Percentiles rank a stretch among this genome's conserved stretches.
Conservation (phyloP, 2,329 filamentous ascomycete species). For the Alternaria hordeiaustralica region DNA sequence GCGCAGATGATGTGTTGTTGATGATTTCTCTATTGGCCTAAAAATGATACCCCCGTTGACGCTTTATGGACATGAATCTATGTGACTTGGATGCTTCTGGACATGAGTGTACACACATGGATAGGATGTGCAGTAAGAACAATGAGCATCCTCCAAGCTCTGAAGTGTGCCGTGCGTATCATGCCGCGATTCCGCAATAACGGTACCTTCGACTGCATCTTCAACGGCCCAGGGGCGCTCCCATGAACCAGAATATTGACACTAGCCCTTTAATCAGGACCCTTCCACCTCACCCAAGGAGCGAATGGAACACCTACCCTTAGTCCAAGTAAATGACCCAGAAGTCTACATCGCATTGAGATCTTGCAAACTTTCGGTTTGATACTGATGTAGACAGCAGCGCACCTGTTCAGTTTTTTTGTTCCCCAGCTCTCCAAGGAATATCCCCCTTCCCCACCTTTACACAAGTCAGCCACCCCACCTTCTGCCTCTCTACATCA, state of each 20-base stretch:
- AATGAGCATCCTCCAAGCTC: not conserved
- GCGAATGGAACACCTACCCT: not conserved
- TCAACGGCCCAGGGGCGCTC: too few relatives aligned
- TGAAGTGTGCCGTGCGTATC: not conserved
- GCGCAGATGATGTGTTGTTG: constrained; percentile 32
- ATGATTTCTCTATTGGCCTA: constrained; percentile 19
- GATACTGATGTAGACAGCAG: not conserved
- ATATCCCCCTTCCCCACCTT: constrained; percentile 35
- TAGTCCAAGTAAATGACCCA: not conserved
- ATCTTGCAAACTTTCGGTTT: not conserved
- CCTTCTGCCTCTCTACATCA: constrained; percentile 31
- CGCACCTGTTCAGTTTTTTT: not conserved
- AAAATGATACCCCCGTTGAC: constrained; percentile 40
- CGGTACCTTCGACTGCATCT: too few relatives aligned
- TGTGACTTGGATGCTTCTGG: not conserved
- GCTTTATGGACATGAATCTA: not conserved
- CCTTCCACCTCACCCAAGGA: not conserved
- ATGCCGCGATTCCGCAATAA: not conserved
- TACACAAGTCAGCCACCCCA: constrained; percentile 47
- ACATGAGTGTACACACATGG: not conserved
- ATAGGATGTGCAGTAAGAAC: not conserved
- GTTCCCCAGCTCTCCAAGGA: constrained; percentile 30
- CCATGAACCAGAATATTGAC: too few relatives aligned
- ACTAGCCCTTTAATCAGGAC: not conserved
- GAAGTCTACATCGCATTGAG: not conserved